Base-by-base conservation (phyloP, 2,329 filamentous ascomycete genomes). In the Trichoderma breve region DNA sequence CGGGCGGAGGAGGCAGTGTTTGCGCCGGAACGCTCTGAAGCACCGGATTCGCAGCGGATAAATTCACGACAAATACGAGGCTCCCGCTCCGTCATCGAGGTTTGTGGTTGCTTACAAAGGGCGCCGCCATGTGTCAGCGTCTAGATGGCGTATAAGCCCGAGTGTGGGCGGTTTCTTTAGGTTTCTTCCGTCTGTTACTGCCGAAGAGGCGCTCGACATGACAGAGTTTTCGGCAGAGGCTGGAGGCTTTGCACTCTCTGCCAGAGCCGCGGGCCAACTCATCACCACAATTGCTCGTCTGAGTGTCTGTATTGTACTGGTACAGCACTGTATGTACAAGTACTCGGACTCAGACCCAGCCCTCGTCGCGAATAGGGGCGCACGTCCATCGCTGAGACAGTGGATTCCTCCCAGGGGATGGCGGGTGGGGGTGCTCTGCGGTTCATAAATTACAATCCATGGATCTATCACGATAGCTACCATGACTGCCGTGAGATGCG, bases 321-420 rank as follows among this genome's bases (percentile, higher is more conserved):
- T 32, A 60, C 57, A 21, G 26, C 14, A n/a, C 55, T 58, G 32
- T 5, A 43, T 43, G 39, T 43, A 36, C 7, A 6, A 24, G 58
- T 65, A 47, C 43, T 51, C 43, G 43, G 43, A 51, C 43, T 51
- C 24, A 53, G 15, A 15, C 12, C 24, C 36, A 60, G 57, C 43
- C 36, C 21, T 51, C 28, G 39, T 53, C 39, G 39, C 26, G 57
- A 70, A 70, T 70, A 70, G 69, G 69, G 62, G 61, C 34, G 53
- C 69, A 36, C 51, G 39, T 36, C 39, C 57, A 60, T 30, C 18
- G 61, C 61, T 71, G 69, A 71, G 69, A 71, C 69, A 66, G 69
- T 60, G 69, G 61, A 71, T 71, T 66, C 69, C 53, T 71, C 47
- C 47, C 58, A 64, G 68, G 68, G 69, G 62, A 66, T n/a, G 28